Percentiles rank a stretch among this genome's conserved stretches.
phyloP scores from a whole-genome alignment of 2,329 filamentous ascomycete species.

The Thermochaetoides dissita region DNA sequence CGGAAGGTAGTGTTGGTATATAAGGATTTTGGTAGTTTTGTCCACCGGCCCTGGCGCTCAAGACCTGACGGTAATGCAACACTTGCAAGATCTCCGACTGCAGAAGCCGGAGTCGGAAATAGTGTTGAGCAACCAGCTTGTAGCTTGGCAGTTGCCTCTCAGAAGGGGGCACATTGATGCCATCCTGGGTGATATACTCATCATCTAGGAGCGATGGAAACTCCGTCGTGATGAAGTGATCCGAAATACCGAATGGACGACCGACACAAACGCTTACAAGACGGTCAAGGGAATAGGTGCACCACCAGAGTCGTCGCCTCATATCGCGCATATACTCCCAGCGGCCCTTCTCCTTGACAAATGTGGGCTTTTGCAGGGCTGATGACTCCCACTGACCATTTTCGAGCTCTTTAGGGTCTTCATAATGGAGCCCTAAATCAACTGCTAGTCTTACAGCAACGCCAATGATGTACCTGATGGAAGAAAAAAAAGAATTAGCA shows the following conservation, averaged over 20 bases:
- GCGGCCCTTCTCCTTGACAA: constrained; percentile 42
- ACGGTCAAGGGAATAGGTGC: constrained; percentile 88
- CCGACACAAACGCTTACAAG: constrained; percentile 90
- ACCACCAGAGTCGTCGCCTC: constrained; percentile 86
- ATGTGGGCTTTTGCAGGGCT: constrained; percentile 24
- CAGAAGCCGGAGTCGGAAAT: constrained; percentile 73
- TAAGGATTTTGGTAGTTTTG: constrained; percentile 53
- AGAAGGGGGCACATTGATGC: constrained; percentile 49
- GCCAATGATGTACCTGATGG: constrained; percentile 67
- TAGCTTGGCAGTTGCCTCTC: constrained; percentile 59
- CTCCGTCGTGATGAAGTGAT: constrained; percentile 89
- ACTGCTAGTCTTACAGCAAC: constrained; percentile 83
- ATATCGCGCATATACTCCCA: constrained; percentile 78
- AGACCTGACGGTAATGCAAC: constrained; percentile 79
- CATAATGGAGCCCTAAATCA: constrained; percentile 82
- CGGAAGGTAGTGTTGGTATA: constrained; percentile 69
- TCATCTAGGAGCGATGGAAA: constrained; percentile 85
- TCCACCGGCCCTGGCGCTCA: constrained; percentile 54
- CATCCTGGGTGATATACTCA: constrained; percentile 67
- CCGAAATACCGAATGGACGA: constrained; percentile 84
- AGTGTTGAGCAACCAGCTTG: constrained; percentile 83
- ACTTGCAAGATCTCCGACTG: constrained; percentile 95
- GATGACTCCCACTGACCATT: constrained; percentile 40
- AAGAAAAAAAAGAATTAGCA: too few species aligned
- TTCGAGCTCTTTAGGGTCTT: constrained; percentile 60